A percentile compares a stretch with the other conserved stretches of the same genome.
Evolutionary conservation across 768 basidiomycete genomes (phyloP).

Genomic region (Pisolithus orientalis): DNA sequence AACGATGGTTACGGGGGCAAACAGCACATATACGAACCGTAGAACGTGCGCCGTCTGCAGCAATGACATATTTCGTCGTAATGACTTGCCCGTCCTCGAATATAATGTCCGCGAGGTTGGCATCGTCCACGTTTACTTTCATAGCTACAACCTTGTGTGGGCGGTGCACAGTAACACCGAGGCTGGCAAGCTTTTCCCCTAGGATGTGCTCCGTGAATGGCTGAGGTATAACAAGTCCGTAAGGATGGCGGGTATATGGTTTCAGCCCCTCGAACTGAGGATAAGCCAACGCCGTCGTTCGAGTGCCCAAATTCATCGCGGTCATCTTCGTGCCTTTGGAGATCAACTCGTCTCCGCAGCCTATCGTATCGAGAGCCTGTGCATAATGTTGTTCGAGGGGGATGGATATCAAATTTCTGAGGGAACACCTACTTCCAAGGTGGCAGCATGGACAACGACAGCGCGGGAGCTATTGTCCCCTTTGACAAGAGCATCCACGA

Average conservation of each 20-base stretch:
- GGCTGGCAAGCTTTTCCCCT: conserved; percentile 24
- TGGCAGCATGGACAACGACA: conserved; percentile 43
- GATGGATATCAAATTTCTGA: not conserved
- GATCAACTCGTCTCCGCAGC: conserved; percentile 33
- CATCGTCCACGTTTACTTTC: conserved; percentile 22
- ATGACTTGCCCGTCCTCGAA: conserved; percentile 43
- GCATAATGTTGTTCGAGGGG: conserved; percentile 28
- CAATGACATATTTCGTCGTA: conserved; percentile 41
- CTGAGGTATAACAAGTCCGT: conserved; percentile 38
- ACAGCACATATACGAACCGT: conserved; percentile 24
- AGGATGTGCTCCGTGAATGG: conserved; percentile 38
- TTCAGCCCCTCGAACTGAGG: conserved; percentile 31
- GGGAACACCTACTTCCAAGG: conserved; percentile 38
- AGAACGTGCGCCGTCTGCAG: conserved; percentile 47
- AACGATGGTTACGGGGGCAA: not conserved
- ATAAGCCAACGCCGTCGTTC: conserved; percentile 20
- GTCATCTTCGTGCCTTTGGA: conserved; percentile 30
- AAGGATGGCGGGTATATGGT: conserved; percentile 39
- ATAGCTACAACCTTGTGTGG: conserved; percentile 37
- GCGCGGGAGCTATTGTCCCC: conserved; percentile 39
- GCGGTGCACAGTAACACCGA: conserved; percentile 29
- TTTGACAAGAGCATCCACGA: conserved; percentile 35
- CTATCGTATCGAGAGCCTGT: conserved; percentile 42
- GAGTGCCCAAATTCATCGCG: conserved; percentile 24
- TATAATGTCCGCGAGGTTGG: conserved; percentile 30